Evolutionary conservation across 331 rosid genomes (phyloP), one percentile per base, ranked within the genome.

Genomic region (Rosa hybrid): DNA sequence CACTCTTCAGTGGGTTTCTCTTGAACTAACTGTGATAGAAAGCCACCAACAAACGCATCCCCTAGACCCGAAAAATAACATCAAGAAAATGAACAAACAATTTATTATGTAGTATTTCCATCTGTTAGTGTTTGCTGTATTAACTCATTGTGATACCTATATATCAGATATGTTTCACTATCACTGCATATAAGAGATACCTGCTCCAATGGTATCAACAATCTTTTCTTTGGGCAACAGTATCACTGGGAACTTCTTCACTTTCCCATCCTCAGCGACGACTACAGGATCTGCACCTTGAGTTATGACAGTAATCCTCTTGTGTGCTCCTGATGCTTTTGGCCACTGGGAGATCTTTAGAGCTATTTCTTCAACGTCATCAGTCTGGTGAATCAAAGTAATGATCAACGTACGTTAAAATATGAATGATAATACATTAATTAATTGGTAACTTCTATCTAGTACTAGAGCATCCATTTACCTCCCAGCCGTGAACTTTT

Each of bases 41-140:
- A 94, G 71, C 97, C 98, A 38, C 97, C 97, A 68, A 94, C 97
- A 85, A 94, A 94, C 0, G 98, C 97, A 86, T 94, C 98, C 59
- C 98, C 97, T 94, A 77, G 68, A 70, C 54, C 67, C 74, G 4
- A 44, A 44, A 70, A 70, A 23, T 18, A 21, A 42, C 1, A 70
- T 2, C 6, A n/a, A 1, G n/a, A 44, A 34, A 34, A 45, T n/a
- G 5, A 20, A 6, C 7, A 20, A 20, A 12, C 39, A 34, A 34
- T 34, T 34, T 34, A 34, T 34, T 34, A 34, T 34, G 38, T 34
- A 34, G 38, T 34, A 34, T 34, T 34, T 34, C 38, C 38, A 34
- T 34, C 4, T 34, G 38, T 34, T 2, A 2, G 38, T 34, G 38
- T 34, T 34, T 34, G 39, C 39, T 34, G 39, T 34, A 34, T 34